A percentile compares a stretch with the other conserved stretches of the same genome.
Evolutionary conservation across 2,329 filamentous ascomycete genomes (phyloP).

Genomic region (Penicillium occitanis): DNA sequence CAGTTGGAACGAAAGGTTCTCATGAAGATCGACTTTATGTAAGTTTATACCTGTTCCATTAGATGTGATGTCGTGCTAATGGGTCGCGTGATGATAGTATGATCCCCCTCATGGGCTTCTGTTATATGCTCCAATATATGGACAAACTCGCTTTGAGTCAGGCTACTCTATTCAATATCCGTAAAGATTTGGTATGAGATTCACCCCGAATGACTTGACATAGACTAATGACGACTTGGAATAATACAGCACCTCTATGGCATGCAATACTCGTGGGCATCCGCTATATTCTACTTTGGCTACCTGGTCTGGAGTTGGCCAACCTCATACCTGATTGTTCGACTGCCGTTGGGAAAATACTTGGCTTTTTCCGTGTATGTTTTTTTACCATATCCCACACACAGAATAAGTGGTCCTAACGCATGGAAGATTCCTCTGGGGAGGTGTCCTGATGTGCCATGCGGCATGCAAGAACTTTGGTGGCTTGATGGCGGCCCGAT

Average conservation of each 20-base stretch:
- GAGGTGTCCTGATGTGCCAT: constrained; percentile 50
- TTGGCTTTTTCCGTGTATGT: constrained; percentile 12
- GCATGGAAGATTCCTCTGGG: constrained; percentile 35
- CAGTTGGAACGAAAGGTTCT: constrained; percentile 8
- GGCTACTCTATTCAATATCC: constrained; percentile 30
- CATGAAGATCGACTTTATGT: constrained; percentile 16
- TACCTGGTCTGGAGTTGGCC: constrained; percentile 15
- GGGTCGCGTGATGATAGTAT: constrained; percentile 11
- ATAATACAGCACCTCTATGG: constrained; percentile 5
- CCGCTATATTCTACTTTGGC: constrained; percentile 18
- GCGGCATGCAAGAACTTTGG: constrained; percentile 49
- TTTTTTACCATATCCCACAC: too few species aligned
- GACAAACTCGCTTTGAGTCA: constrained; percentile 36
- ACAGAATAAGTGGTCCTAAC: background rate
- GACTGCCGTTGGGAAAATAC: constrained; percentile 15
- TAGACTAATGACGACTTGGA: background rate
- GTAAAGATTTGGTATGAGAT: constrained; percentile 27
- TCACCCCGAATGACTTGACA: background rate
- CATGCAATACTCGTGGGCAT: constrained; percentile 15
- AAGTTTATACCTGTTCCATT: background rate
- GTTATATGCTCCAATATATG: constrained; percentile 34
- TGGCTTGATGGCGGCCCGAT: constrained; percentile 50
- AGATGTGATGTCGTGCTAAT: background rate
- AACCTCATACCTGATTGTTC: constrained; percentile 4
- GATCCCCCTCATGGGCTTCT: constrained; percentile 32